A percentile compares a stretch with the other conserved stretches of the same genome.
Conservation (phyloP, 164 flowering plant genomes). For the Houttuynia cordata region DNA sequence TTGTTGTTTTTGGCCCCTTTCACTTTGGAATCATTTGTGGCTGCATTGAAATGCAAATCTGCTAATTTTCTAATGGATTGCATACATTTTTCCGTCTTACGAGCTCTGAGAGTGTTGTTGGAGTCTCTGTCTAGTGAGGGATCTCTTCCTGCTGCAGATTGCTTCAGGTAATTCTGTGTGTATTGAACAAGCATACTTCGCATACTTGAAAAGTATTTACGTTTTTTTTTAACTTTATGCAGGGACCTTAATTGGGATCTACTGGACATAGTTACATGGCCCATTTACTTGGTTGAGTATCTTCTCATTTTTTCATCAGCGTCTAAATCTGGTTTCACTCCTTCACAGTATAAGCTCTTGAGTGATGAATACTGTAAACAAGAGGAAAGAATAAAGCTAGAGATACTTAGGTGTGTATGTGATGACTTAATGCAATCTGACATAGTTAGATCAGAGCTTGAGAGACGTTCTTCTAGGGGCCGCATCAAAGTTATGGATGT, state of each 20-base stretch:
- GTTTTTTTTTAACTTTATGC: slow-evolving; percentile 7
- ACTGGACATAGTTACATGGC: slow-evolving; percentile 82
- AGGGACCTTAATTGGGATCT: slow-evolving; percentile 88
- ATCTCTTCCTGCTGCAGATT: slow-evolving; percentile 48
- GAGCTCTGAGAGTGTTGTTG: slow-evolving; percentile 61
- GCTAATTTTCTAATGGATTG: slow-evolving; percentile 59
- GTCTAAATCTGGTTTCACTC: slow-evolving; percentile 36
- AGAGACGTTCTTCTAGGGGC: slow-evolving; percentile 29
- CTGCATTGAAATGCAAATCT: slow-evolving; percentile 39
- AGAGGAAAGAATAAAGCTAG: slow-evolving; percentile 47
- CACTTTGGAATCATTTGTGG: slow-evolving; percentile 69
- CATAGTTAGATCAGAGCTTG: slow-evolving; percentile 59
- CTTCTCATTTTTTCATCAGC: slow-evolving; percentile 42
- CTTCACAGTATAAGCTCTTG: slow-evolving; percentile 36
- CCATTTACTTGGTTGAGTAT: slow-evolving; percentile 69
- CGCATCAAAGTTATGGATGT: slow-evolving; percentile 31
- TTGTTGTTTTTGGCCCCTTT: slow-evolving; percentile 82
- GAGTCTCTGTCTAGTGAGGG: slow-evolving; percentile 65
- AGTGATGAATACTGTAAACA: slow-evolving; percentile 54
- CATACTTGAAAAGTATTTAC: not conserved
- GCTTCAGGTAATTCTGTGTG: slow-evolving; percentile 52
- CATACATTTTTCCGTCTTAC: slow-evolving; percentile 68
- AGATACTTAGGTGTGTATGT: slow-evolving; percentile 66
- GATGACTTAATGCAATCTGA: slow-evolving; percentile 76
- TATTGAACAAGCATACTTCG: not conserved